A percentile compares a stretch with the other conserved stretches of the same genome.
These are phyloP conservation scores for Suillus decipiens DNA, from an alignment of 768 basidiomycete genomes.

Conservation along the genomic window DNA sequence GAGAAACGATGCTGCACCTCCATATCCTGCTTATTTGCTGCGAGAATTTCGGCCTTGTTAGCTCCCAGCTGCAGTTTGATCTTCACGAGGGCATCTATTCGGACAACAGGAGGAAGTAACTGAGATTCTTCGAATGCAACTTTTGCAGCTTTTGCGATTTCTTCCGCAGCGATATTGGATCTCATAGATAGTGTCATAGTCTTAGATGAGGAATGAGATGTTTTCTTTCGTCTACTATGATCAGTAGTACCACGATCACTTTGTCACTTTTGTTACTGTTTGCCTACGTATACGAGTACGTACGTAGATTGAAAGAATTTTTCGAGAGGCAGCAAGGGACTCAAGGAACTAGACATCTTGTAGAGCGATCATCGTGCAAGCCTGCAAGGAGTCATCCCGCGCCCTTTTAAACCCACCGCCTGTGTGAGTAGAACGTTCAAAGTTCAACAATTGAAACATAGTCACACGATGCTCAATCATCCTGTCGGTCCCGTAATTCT, in stretches of 20 bases:
- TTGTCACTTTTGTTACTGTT: background rate
- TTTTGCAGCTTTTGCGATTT: slow-evolving; percentile 80
- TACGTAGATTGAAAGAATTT: no score
- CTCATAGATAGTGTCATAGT: background rate
- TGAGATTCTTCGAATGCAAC: slow-evolving; percentile 87
- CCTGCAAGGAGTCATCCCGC: no score
- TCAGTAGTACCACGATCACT: background rate
- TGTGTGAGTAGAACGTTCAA: no score
- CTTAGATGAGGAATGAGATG: background rate
- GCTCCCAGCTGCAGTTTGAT: slow-evolving; percentile 68
- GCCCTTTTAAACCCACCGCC: no score
- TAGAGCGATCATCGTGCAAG: no score
- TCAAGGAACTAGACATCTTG: no score
- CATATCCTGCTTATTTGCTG: slow-evolving; percentile 82
- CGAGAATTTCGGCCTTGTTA: slow-evolving; percentile 68
- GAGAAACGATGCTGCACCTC: slow-evolving; percentile 45
- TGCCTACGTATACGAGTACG: no score
- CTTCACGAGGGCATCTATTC: slow-evolving; percentile 68
- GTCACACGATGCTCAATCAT: no score
- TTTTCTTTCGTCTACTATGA: no score
- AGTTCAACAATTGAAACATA: no score
- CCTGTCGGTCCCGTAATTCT: background rate
- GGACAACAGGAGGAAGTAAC: slow-evolving; percentile 65
- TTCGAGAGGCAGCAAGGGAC: no score
- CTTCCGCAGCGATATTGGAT: slow-evolving; percentile 37